A percentile compares a stretch with the other conserved stretches of the same genome.
Conservation (phyloP, 2,329 filamentous ascomycete species). For the Alternaria sp. region DNA sequence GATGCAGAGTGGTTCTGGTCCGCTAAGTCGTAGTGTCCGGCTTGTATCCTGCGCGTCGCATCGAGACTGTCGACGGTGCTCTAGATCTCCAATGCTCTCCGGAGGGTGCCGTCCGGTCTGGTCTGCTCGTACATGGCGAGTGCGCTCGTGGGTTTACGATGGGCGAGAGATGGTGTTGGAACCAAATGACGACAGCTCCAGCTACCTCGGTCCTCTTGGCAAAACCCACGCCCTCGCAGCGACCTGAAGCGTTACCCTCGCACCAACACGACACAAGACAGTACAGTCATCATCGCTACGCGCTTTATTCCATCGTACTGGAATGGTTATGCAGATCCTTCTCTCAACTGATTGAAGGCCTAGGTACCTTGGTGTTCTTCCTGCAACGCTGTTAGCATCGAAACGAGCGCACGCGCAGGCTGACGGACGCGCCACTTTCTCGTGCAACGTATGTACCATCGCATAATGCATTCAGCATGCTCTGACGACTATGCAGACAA, state of each 20-base stretch:
- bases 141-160: neutral
- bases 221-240: neutral
- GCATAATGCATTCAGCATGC: neutral
- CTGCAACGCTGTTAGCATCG: neutral
- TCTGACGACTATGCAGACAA: neutral
- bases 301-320: neutral
- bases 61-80: neutral
- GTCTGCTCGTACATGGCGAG: neutral
- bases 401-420: neutral
- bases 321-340: too few species aligned
- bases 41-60: neutral
- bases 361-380: neutral
- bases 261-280: neutral
- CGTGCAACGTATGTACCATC: neutral
- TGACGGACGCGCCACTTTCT: neutral
- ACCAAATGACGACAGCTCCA: neutral
- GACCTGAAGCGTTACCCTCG: neutral
- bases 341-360: neutral
- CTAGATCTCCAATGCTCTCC: neutral
- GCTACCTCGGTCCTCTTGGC: neutral
- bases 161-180: neutral
- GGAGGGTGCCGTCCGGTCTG: too few species aligned
- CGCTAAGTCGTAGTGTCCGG: neutral
- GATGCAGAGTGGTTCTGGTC: conserved; percentile 7
- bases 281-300: neutral